Conservation (phyloP, 225 moss, liverwort and hornwort species). For the Pseudoscleropodium purum region DNA sequence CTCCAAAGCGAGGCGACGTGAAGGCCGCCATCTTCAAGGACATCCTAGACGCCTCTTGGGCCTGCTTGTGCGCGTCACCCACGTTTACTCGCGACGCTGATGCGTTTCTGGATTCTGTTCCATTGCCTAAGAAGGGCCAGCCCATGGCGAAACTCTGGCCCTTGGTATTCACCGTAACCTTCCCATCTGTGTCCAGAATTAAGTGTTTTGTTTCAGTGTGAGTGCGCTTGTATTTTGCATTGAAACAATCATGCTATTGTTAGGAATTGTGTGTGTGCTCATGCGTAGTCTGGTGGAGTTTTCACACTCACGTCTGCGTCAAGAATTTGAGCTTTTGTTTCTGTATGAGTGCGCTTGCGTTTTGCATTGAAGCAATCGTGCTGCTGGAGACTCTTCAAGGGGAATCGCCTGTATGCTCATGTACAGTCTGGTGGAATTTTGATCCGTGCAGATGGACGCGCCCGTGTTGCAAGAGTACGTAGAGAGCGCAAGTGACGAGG, state of each 20-base stretch:
- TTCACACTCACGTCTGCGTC: too few relatives aligned
- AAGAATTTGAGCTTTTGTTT: not conserved
- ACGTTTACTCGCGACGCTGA: not conserved
- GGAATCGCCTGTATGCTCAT: not conserved
- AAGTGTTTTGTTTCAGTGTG: too few relatives aligned
- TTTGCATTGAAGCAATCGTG: not conserved
- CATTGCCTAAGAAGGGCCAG: not conserved
- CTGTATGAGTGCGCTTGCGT: not conserved
- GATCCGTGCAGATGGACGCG: not conserved
- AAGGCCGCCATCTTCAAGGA: not conserved
- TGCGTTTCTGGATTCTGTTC: not conserved
- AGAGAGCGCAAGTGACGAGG: not conserved
- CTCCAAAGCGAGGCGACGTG: not conserved
- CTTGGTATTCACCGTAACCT: not conserved
- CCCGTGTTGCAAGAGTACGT: not conserved
- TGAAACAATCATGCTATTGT: too few relatives aligned
- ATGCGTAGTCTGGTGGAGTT: too few relatives aligned
- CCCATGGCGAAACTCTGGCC: not conserved
- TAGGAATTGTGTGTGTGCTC: too few relatives aligned
- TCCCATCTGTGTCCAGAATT: too few relatives aligned
- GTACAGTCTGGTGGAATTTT: not conserved
- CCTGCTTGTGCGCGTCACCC: not conserved
- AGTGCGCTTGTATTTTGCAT: too few relatives aligned
- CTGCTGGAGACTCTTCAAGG: not conserved
- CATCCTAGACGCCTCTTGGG: not conserved